Evolutionary conservation across 2,329 filamentous ascomycete genomes (phyloP), one percentile per base, ranked within the genome.

Genomic region (Colletotrichum neosansevieriae): DNA sequence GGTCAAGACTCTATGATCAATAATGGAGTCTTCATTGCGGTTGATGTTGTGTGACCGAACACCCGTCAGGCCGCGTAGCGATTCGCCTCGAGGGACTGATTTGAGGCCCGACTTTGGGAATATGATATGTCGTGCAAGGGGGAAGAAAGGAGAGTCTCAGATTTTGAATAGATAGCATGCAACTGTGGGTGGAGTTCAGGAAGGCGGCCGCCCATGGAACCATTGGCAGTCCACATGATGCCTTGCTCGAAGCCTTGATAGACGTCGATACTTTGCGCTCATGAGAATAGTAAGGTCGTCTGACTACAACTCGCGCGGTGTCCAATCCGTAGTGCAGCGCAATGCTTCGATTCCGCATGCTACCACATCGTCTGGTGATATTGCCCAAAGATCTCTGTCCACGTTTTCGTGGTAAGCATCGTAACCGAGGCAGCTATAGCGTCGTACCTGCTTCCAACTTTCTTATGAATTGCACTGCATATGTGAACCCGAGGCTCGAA

Each of bases 401-500:
- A 64, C 36, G 53, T 58, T 32, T 24, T 50, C 19, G 15, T 40
- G 21, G 12, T 21, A 42, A 34, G 36, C 21, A 21, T 24, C 17
- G 19, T 9, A 17, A 63, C 47, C 47, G 32, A 21, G 13, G 13
- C 13, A 17, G 19, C 10, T 51, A 13, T 17, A 15, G 17, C 17
- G 29, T 7, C 29, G 36, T 38, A 1, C 36, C 2, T 21, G 21
- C n/a, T 38, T 38, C 34, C 36, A 13, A 12, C 24, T 13, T 13
- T 15, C 24, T 19, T n/a, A 11, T 21, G 10, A 44, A 2, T 21
- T 4, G 29, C 42, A 29, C 38, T 19, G 38, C 40, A 58, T 19
- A 32, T 32, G 45, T 6, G 49, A 24, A 40, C 10, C 44, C 58
- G 58, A 57, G 19, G 44, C 44, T 63, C 58, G 50, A 47, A 61